Evolutionary conservation across 768 basidiomycete genomes (phyloP).

Genomic region (Vishniacozyma victoriae): DNA sequence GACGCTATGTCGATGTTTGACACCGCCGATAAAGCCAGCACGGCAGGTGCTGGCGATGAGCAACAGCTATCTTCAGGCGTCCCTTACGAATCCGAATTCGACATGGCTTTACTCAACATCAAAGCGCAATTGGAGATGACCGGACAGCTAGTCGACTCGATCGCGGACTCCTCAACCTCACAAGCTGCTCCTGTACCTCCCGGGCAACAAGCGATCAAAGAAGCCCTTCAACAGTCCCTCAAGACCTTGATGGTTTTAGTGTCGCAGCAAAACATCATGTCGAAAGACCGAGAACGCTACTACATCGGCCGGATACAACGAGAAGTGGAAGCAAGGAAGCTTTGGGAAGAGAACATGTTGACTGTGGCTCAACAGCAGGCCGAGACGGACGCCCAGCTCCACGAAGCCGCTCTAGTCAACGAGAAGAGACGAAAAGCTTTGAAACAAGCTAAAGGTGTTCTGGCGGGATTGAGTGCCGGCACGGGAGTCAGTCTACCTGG

Average conservation of each 20-base stretch:
- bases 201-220: conserved; percentile 55
- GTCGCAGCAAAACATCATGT: conserved; percentile 65
- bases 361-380: conserved; percentile 82
- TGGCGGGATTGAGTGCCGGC: conserved; percentile 50
- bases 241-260: conserved; percentile 57
- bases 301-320: conserved; percentile 55
- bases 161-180: conserved; percentile 32
- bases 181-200: background rate
- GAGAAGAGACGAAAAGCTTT: conserved; percentile 51
- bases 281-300: conserved; percentile 68
- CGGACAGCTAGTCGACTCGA: conserved; percentile 57
- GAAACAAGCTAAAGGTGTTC: conserved; percentile 33
- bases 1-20: conserved; percentile 29
- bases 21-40: conserved; percentile 26
- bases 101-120: conserved; percentile 43
- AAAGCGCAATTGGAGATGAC: conserved; percentile 72
- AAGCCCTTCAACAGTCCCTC: conserved; percentile 53
- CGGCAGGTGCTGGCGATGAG: conserved; percentile 9
- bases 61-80: conserved; percentile 11
- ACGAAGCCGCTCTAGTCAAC: conserved; percentile 53
- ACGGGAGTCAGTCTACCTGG: conserved; percentile 17
- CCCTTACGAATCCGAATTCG: conserved; percentile 33
- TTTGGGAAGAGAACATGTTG: conserved; percentile 89
- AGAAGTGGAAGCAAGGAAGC: conserved; percentile 60
- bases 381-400: conserved; percentile 70